Conservation (phyloP, 345 rosid genomes). For the Fremontodendron californicum region DNA sequence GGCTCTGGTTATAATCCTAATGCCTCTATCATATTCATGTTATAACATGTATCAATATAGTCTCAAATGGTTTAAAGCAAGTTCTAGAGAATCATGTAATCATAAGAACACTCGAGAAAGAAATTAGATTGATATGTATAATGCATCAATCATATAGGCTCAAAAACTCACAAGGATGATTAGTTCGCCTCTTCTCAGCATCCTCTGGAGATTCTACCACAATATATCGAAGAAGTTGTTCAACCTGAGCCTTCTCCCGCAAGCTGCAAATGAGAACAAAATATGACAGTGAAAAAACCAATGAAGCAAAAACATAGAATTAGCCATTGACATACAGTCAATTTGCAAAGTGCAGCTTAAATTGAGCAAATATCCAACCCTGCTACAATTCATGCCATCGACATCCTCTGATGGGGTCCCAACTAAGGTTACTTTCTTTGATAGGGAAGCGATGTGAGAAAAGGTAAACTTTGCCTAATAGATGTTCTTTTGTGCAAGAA, state of each 20-base stretch:
- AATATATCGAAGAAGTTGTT: conserved; percentile 70
- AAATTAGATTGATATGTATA: too few relatives aligned
- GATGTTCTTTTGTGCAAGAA: not conserved
- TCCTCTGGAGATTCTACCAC: conserved; percentile 76
- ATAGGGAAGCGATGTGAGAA: not conserved
- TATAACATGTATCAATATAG: too few relatives aligned
- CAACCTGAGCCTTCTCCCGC: conserved; percentile 74
- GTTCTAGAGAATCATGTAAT: too few relatives aligned
- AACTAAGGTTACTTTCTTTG: not conserved
- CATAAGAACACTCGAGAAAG: too few relatives aligned
- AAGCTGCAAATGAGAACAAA: conserved; percentile 45
- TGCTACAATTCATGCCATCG: not conserved
- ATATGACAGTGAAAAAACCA: conserved; percentile 11
- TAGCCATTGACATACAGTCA: not conserved
- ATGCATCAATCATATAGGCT: too few relatives aligned
- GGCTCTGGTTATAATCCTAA: too few relatives aligned
- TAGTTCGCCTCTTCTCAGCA: conserved; percentile 58
- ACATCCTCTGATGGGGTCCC: not conserved
- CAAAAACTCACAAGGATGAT: too few relatives aligned
- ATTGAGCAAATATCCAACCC: not conserved
- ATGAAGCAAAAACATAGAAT: not conserved
- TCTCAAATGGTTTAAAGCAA: too few relatives aligned
- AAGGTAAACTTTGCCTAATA: not conserved
- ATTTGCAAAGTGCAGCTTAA: not conserved
- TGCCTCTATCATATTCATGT: too few relatives aligned